Evolutionary conservation across 441 rosid genomes (phyloP).

Genomic region (Euphorbia corollata): DNA sequence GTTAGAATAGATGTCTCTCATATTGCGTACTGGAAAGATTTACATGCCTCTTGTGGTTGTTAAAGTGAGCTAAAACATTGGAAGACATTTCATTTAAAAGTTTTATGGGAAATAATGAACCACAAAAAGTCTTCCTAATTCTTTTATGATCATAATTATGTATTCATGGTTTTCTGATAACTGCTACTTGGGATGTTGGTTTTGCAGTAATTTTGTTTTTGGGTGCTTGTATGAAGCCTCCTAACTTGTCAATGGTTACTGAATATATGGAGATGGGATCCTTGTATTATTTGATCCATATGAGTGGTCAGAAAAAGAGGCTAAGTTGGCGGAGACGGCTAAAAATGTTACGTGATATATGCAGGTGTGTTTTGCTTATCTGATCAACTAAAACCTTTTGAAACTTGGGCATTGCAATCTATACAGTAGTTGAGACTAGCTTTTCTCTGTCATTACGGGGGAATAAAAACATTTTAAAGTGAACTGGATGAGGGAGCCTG

Average conservation of each 20-base stretch:
- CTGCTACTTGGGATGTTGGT: conserved; percentile 6
- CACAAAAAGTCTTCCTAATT: background rate
- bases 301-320: conserved; percentile 84
- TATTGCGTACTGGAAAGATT: background rate
- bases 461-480: too few relatives aligned
- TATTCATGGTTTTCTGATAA: background rate
- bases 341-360: conserved; percentile 90
- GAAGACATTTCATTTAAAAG: background rate
- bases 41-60: background rate
- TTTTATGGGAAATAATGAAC: background rate
- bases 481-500: background rate
- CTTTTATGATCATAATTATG: background rate
- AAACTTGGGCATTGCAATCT: background rate
- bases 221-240: conserved; percentile 96
- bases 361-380: conserved; percentile 51
- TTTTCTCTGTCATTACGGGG: background rate
- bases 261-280: conserved; percentile 99
- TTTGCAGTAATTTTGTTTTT: conserved; percentile 86
- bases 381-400: background rate
- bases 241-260: conserved; percentile 83
- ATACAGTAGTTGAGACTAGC: background rate
- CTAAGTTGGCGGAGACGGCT: conserved; percentile 82
- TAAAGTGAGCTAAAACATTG: background rate
- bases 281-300: conserved; percentile 71
- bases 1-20: background rate